phyloP scores from a whole-genome alignment of 768 basidiomycete species.

The Dacryopinax primogenitus region DNA sequence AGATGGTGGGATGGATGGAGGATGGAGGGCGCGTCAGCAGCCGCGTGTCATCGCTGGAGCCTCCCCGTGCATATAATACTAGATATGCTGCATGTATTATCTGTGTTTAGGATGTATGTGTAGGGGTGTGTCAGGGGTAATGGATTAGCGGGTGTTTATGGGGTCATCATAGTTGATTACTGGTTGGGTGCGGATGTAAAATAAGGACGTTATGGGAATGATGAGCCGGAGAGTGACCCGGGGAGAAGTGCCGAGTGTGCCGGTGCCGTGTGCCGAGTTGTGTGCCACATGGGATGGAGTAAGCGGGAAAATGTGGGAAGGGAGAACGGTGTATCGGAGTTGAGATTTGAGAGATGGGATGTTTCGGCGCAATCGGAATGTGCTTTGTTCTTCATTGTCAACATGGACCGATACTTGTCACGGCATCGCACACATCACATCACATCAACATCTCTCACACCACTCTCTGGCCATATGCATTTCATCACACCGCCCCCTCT shows the following conservation, averaged over 20 bases:
- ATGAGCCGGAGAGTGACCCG: not conserved
- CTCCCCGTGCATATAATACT: too few species aligned
- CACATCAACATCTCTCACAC: not conserved
- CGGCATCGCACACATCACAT: too few species aligned
- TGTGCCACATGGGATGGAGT: not conserved
- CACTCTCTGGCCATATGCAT: not conserved
- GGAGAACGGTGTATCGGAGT: not conserved
- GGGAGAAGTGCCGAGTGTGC: not conserved
- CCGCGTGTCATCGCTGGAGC: too few species aligned
- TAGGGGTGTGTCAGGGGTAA: not conserved
- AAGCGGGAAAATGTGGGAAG: not conserved
- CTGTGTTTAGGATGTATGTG: not conserved
- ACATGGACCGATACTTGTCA: too few species aligned
- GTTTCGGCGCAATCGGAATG: too few species aligned
- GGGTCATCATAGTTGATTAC: not conserved
- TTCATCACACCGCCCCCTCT: not conserved
- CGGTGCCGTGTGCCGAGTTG: not conserved
- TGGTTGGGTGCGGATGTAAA: not conserved
- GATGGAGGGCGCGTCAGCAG: too few species aligned
- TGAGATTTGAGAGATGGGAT: too few species aligned
- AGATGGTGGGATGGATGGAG: not conserved
- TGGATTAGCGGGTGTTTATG: too few species aligned
- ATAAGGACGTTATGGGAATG: not conserved
- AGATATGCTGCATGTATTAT: too few species aligned
- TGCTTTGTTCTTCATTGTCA: too few species aligned